Evolutionary conservation across 495 filamentous ascomycete species (phyloP), one percentile per base, ranked within the genome.

Genomic region (Penicillium steckii): DNA sequence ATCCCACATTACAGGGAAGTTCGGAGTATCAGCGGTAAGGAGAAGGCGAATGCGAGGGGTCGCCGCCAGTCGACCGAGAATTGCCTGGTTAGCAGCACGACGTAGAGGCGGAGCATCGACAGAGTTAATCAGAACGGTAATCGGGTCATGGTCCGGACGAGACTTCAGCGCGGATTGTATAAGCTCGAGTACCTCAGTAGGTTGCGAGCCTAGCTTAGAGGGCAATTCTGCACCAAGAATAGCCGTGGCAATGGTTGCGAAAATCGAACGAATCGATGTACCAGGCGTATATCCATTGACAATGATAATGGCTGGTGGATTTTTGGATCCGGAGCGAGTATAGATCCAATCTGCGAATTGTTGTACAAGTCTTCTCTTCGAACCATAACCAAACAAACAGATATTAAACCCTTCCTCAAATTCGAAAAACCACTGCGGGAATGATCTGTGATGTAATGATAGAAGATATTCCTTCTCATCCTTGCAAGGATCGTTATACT

Each of bases 381-480:
- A 92, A 5, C 94, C 94, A 57, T 89, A 97, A 24, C 94, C 94
- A 64, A 93, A 96, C 3, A 97, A 70, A 59, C 95, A 94, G 50
- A 96, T 78, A 64, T 88, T 95, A 76, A 96, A 97, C 35, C 85
- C 86, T 64, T 96, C 84, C 27, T 83, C 79, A 18, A 97, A 80
- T 71, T 98, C 95, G 59, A 97, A 98, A 13, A 77, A 69, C 94
- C 94, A 98, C 65, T 97, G 94, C 10, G 85, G 79, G 65, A 96
- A 97, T 13, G 86, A 88, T 33, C 86, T 82, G 37, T 80, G 77
- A 65, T 97, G 92, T 19, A 95, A 73, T 17, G 85, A 79, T 48
- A 85, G 75, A 23, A 98, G 77, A 49, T 86, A 85, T 15, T 81
- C 71, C 56, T 86, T 80, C 45, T 91, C 87, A n/a, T 79, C 69